These are phyloP conservation scores for Acanthamoeba lenticulata DNA, from an alignment of 208 protist species.

Conservation along the genomic window DNA sequence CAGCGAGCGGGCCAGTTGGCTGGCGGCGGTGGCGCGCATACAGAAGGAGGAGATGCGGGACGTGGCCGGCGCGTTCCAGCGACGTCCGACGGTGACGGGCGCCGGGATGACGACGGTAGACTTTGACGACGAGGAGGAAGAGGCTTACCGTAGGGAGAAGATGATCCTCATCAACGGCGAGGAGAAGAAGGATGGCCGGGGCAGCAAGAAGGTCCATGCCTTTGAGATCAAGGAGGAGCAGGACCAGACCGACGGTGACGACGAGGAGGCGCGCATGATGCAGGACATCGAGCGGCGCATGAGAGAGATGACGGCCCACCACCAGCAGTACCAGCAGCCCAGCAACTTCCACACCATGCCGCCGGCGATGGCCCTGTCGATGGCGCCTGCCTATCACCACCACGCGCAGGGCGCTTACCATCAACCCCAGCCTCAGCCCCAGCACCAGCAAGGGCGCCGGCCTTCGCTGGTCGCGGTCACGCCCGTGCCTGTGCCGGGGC, in stretches of 20 bases:
- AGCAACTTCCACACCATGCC: neutral
- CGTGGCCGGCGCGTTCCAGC: neutral
- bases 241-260: neutral
- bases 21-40: neutral
- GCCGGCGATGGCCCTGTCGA: neutral
- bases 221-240: neutral
- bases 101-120: neutral
- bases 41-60: neutral
- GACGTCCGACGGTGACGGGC: neutral
- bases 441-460: neutral
- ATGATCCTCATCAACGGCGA: neutral
- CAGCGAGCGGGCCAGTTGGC: neutral
- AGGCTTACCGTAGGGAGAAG: neutral
- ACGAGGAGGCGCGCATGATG: conserved; percentile 11
- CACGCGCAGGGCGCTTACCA: neutral
- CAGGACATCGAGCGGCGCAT: neutral
- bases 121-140: neutral
- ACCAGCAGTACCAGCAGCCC: neutral
- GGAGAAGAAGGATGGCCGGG: neutral
- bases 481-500: too few relatives aligned
- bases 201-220: too few relatives aligned
- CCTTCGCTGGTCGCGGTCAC: too few relatives aligned
- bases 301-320: neutral
- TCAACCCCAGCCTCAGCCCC: neutral
- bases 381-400: neutral